Conservation (phyloP, 768 basidiomycete genomes). For the Auricularia cornea region DNA sequence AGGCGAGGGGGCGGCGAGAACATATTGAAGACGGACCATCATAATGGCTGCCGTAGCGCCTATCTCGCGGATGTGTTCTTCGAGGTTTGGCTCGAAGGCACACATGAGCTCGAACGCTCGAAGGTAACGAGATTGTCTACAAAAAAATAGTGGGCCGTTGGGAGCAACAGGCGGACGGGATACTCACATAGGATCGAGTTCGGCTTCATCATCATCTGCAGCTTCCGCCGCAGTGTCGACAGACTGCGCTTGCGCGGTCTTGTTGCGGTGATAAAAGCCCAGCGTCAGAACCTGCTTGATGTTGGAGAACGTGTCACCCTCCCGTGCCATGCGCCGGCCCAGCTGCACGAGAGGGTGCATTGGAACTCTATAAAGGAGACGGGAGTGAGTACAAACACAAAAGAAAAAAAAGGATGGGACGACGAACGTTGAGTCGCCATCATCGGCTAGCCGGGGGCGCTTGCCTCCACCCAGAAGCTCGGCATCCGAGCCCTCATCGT, state of each 20-base stretch:
- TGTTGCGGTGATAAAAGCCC: neutral
- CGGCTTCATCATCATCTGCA: neutral
- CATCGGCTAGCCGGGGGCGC: neutral
- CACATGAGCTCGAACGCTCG: neutral
- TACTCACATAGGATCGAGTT: neutral
- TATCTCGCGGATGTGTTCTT: neutral
- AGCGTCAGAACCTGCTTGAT: neutral
- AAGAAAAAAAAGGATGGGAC: neutral
- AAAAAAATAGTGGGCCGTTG: neutral
- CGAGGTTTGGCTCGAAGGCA: neutral
- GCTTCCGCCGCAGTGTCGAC: neutral
- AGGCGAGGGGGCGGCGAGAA: neutral
- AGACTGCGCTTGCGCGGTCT: neutral
- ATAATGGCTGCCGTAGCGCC: neutral
- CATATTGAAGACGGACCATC: neutral
- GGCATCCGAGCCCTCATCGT: neutral
- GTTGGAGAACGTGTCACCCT: neutral
- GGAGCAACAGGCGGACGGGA: neutral
- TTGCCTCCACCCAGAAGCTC: neutral
- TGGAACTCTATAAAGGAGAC: neutral
- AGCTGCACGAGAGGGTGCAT: neutral
- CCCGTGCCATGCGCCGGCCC: neutral
- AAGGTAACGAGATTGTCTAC: neutral
- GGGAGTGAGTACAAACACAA: neutral
- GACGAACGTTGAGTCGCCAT: neutral